phyloP scores from a whole-genome alignment of 805 yeast species.

The Metschnikowia koreensis region DNA sequence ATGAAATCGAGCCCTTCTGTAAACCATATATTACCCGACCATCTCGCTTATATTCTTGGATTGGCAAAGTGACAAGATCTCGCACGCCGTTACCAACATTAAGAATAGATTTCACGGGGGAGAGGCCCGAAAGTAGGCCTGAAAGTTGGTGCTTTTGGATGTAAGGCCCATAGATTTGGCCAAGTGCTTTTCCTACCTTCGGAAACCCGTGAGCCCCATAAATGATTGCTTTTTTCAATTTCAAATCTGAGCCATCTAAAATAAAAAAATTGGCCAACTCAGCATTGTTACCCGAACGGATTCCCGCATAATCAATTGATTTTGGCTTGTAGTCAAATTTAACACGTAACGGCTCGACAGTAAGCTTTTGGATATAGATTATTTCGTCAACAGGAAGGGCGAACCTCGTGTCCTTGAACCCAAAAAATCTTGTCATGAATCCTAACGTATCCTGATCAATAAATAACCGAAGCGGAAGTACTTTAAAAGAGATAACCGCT shows the following conservation, averaged over 20 bases:
- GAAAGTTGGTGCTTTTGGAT: conserved; percentile 76
- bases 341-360: conserved; percentile 56
- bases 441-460: conserved; percentile 94
- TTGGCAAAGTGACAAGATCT: conserved; percentile 69
- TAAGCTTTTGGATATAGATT: conserved; percentile 65
- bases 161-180: conserved; percentile 84
- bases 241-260: conserved; percentile 79
- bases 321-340: conserved; percentile 91
- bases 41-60: conserved; percentile 71
- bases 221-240: conserved; percentile 56
- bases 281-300: conserved; percentile 80
- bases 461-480: conserved; percentile 77
- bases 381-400: conserved; percentile 64
- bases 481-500: conserved; percentile 47
- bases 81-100: conserved; percentile 76
- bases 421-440: conserved; percentile 74
- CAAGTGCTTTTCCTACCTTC: conserved; percentile 52
- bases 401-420: conserved; percentile 72
- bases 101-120: conserved; percentile 75
- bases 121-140: conserved; percentile 79
- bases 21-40: conserved; percentile 66
- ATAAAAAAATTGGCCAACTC: conserved; percentile 88
- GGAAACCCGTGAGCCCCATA: conserved; percentile 80
- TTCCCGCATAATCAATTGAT: conserved; percentile 78
- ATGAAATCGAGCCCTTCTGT: conserved; percentile 70